Evolutionary conservation across 805 yeast species (phyloP).

Genomic region (Priceomyces fermenticarens): DNA sequence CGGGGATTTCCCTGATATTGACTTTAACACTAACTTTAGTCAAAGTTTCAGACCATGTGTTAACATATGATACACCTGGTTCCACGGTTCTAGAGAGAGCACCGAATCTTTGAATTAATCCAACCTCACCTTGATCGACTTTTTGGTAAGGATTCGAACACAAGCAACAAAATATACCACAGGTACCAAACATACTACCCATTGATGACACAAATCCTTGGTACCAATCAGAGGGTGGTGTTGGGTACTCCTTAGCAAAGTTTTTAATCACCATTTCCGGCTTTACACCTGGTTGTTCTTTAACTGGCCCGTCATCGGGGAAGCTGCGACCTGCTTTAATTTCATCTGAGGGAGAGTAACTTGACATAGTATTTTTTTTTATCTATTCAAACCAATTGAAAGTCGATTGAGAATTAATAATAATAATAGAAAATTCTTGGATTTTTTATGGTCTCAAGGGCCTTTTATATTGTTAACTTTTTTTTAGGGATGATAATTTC

Average conservation of each 20-base stretch:
- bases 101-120: conserved; percentile 65
- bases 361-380: background rate
- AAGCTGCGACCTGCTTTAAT: background rate
- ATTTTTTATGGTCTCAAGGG: no score
- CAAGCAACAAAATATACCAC: conserved; percentile 55
- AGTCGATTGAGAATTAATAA: no score
- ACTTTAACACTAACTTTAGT: conserved; percentile 51
- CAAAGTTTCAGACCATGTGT: conserved; percentile 60
- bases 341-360: background rate
- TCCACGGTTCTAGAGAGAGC: conserved; percentile 62
- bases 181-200: conserved; percentile 50
- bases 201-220: conserved; percentile 35
- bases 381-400: no score
- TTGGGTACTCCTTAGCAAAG: conserved; percentile 40
- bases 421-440: no score
- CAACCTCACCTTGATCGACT: conserved; percentile 67
- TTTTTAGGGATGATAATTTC: no score
- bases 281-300: conserved; percentile 21
- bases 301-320: conserved; percentile 2
- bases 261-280: conserved; percentile 41
- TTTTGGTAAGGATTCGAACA: conserved; percentile 59
- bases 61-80: conserved; percentile 65
- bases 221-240: conserved; percentile 39
- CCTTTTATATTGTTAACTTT: no score
- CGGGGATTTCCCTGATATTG: conserved; percentile 61